A percentile compares a stretch with the other conserved stretches of the same genome.
These are phyloP conservation scores for Hydrangea macrophylla DNA, from an alignment of 148 eudicot genomes.

Conservation along the genomic window DNA sequence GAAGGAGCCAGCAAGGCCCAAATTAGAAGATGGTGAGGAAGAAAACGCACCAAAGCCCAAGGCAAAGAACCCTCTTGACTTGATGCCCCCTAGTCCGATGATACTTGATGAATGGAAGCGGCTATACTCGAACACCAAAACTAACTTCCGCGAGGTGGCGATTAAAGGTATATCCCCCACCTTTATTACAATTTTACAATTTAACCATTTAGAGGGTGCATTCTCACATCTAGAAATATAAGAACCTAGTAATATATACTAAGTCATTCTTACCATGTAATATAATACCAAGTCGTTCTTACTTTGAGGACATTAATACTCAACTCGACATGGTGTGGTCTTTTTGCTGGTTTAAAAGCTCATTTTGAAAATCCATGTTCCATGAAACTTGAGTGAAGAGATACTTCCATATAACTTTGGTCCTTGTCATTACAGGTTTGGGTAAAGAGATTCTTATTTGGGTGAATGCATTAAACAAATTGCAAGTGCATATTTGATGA, in stretches of 20 bases:
- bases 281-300: no score
- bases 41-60: slow-evolving; percentile 10
- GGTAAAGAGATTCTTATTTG: neutral
- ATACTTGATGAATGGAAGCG: slow-evolving; percentile 11
- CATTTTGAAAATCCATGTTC: no score
- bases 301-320: no score
- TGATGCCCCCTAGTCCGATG: slow-evolving; percentile 11
- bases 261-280: no score
- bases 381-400: no score
- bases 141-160: slow-evolving; percentile 10
- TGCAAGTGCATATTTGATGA: neutral
- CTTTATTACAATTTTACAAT: no score
- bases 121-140: slow-evolving; percentile 11
- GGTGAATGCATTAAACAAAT: neutral
- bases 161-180: neutral
- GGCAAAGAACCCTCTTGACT: slow-evolving; percentile 5
- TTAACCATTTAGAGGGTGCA: neutral
- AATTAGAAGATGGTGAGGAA: neutral
- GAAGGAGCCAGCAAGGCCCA: neutral
- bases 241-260: no score
- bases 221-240: no score
- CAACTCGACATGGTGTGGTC: no score
- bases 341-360: no score
- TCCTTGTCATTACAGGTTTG: no score
- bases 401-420: no score